A percentile compares a stretch with the other conserved stretches of the same genome.
Evolutionary conservation across 1,284 basidiomycete genomes (phyloP).

Genomic region (Takashimella koratensis): DNA sequence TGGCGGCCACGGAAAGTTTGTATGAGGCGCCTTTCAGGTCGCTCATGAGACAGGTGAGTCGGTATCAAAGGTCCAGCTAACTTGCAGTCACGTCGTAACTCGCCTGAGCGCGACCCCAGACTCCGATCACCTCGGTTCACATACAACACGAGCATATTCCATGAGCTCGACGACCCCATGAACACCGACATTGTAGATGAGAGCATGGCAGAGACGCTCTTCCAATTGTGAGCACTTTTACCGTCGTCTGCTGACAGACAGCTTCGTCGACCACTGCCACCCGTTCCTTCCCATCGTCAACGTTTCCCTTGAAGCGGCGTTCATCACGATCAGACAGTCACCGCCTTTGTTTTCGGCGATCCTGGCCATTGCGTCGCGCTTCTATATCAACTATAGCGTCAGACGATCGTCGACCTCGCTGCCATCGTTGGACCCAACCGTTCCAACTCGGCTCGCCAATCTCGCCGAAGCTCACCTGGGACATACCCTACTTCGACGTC

Average conservation of each 20-base stretch:
- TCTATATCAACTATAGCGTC: slow-evolving; percentile 25
- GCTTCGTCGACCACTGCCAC: slow-evolving; percentile 32
- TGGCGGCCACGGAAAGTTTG: slow-evolving; percentile 19
- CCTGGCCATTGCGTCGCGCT: slow-evolving; percentile 30
- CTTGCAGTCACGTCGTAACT: slow-evolving; percentile 20
- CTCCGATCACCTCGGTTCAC: background rate
- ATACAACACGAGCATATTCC: slow-evolving; percentile 18
- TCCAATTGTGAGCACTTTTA: slow-evolving; percentile 21
- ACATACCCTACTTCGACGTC: slow-evolving; percentile 35
- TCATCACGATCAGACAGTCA: slow-evolving; percentile 24
- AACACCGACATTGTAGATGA: slow-evolving; percentile 23
- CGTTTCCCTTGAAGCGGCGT: slow-evolving; percentile 23
- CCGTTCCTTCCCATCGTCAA: slow-evolving; percentile 30
- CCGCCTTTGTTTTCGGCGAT: slow-evolving; percentile 32
- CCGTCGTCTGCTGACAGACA: slow-evolving; percentile 1
- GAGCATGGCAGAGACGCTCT: slow-evolving; percentile 23
- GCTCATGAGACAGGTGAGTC: slow-evolving; percentile 28
- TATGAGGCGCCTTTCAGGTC: slow-evolving; percentile 36
- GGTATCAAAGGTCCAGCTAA: slow-evolving; percentile 31
- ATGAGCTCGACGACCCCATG: slow-evolving; percentile 26
- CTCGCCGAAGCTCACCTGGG: slow-evolving; percentile 38
- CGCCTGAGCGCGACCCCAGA: slow-evolving; percentile 13
- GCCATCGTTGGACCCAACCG: slow-evolving; percentile 16
- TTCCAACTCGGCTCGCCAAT: slow-evolving; percentile 25
- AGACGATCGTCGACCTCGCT: too few species aligned